These are phyloP conservation scores for Pseudoturritis turrita DNA, from an alignment of 345 rosid species.

Conservation along the genomic window DNA sequence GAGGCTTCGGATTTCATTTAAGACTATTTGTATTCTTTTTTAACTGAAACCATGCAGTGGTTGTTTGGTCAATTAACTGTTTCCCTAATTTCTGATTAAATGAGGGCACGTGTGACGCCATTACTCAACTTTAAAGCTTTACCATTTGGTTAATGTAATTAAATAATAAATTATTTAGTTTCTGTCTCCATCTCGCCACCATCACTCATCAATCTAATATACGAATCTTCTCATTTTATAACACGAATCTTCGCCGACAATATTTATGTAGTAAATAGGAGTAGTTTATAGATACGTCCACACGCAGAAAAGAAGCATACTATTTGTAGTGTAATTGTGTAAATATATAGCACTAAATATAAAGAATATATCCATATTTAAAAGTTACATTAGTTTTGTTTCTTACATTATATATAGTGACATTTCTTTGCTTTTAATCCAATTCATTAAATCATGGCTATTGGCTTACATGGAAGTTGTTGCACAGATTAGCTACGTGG, in stretches of 20 bases:
- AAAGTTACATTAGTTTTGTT: slow-evolving; percentile 15
- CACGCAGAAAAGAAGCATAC: not conserved
- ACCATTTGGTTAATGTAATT: not conserved
- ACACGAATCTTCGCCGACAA: slow-evolving; percentile 31
- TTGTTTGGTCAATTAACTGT: slow-evolving; percentile 21
- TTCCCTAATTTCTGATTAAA: slow-evolving; percentile 19
- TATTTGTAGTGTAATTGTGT: not conserved
- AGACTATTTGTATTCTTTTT: not conserved
- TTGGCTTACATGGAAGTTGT: slow-evolving; percentile 22
- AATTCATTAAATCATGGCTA: slow-evolving; percentile 20
- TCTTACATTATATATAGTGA: slow-evolving; percentile 11
- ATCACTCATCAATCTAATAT: slow-evolving; percentile 25
- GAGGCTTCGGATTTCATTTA: not conserved
- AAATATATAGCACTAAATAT: not conserved
- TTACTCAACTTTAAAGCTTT: slow-evolving; percentile 21
- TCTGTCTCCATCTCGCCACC: slow-evolving; percentile 35
- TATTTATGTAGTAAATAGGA: not conserved
- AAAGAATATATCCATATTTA: not conserved
- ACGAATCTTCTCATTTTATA: not conserved
- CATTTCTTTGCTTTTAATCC: slow-evolving; percentile 32
- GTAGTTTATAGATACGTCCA: slow-evolving; percentile 6
- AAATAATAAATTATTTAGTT: not conserved
- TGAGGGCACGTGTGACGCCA: slow-evolving; percentile 34
- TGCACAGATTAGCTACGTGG: slow-evolving; percentile 15
- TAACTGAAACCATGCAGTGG: slow-evolving; percentile 10